Conservation (phyloP, 1,284 basidiomycete species). For the Apiotrichum siamense region DNA sequence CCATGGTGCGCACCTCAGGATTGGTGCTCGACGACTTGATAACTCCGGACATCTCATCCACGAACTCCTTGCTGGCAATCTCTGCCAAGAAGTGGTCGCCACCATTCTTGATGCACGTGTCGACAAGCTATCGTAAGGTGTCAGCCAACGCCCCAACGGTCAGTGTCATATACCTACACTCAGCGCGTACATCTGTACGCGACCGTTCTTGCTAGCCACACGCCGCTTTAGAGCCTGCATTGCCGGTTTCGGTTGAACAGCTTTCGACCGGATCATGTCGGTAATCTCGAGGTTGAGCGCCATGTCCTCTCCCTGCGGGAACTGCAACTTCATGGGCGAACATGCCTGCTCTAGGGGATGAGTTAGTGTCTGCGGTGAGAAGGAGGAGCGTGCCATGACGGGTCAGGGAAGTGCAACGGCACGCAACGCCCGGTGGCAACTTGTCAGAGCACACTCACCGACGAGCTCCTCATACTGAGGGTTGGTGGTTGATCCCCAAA, state of each 20-base stretch:
- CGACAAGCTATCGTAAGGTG: too few relatives aligned
- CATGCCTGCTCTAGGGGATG: slow-evolving; percentile 46
- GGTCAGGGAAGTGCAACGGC: too few relatives aligned
- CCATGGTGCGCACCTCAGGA: slow-evolving; percentile 74
- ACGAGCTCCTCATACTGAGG: slow-evolving; percentile 47
- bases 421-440: slow-evolving; percentile 1
- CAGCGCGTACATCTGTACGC: slow-evolving; percentile 83
- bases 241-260: slow-evolving; percentile 74
- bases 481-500: slow-evolving; percentile 42
- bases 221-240: slow-evolving; percentile 83
- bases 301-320: slow-evolving; percentile 67
- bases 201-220: slow-evolving; percentile 90
- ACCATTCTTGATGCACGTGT: slow-evolving; percentile 95
- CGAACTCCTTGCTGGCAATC: slow-evolving; percentile 80
- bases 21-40: slow-evolving; percentile 54
- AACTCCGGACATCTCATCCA: slow-evolving; percentile 60
- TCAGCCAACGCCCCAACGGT: too few relatives aligned
- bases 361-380: neutral
- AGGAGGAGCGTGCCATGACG: neutral
- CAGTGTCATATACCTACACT: slow-evolving; percentile 55
- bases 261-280: slow-evolving; percentile 91
- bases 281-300: slow-evolving; percentile 92
- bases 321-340: slow-evolving; percentile 47
- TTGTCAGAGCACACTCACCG: slow-evolving; percentile 40
- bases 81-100: slow-evolving; percentile 85